These are phyloP conservation scores for Colletotrichum tofieldiae DNA, from an alignment of 2,329 filamentous ascomycete species.

Conservation along the genomic window DNA sequence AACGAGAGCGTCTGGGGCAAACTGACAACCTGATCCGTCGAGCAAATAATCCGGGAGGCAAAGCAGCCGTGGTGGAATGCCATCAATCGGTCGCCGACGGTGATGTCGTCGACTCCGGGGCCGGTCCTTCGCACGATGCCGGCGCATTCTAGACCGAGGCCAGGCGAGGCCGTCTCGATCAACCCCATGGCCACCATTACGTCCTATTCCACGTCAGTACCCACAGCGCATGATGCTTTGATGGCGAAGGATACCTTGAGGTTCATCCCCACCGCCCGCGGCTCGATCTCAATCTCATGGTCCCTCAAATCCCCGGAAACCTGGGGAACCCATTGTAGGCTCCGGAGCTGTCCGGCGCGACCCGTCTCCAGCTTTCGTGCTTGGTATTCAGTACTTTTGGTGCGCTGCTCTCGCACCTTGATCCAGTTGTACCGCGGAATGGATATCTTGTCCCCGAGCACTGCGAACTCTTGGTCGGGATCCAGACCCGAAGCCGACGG, in stretches of 20 bases:
- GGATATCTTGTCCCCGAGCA: background rate
- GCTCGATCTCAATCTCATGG: constrained; percentile 48
- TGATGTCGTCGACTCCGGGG: constrained; percentile 42
- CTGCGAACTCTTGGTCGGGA: constrained; percentile 20
- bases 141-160: constrained; percentile 50
- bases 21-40: constrained; percentile 43
- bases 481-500: constrained; percentile 13
- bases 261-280: constrained; percentile 45
- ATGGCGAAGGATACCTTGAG: background rate
- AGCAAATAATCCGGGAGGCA: constrained; percentile 51
- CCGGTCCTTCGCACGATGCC: constrained; percentile 46
- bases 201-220: constrained; percentile 3
- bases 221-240: background rate
- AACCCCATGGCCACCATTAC: constrained; percentile 35
- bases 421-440: constrained; percentile 15
- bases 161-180: constrained; percentile 29
- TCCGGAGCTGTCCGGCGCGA: background rate
- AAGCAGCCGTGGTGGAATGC: constrained; percentile 44
- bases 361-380: background rate
- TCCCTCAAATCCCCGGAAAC: background rate
- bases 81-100: constrained; percentile 47
- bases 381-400: background rate
- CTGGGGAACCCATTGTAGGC: background rate
- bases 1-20: constrained; percentile 28
- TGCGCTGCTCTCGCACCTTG: background rate